Evolutionary conservation across 2,329 filamentous ascomycete genomes (phyloP), one percentile per base, ranked within the genome.

Genomic region (Grosmannia clavigera): DNA sequence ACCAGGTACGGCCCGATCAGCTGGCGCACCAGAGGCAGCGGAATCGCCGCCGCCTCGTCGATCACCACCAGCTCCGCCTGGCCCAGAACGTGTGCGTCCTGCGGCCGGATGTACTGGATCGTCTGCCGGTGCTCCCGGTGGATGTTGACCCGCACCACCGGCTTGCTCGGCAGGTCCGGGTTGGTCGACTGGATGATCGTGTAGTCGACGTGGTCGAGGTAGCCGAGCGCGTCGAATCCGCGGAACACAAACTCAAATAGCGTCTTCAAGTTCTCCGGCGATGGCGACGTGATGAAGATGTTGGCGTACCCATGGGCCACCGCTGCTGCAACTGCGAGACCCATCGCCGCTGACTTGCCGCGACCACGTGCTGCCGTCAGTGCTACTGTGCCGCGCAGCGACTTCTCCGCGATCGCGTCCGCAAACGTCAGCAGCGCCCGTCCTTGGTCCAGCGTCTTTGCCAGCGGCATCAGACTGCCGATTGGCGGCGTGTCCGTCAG

Each of bases 211-310:
- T 99, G 94, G 67, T 99, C 94, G 64, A 91, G 84, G 69, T 99
- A 99, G 38, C 87, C 89, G 33, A 99, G 79, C 12, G 92, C 89
- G 71, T 99, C 94, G 68, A 99, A 99, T 0, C 92, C 94, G 72
- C 96, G 97, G 80, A 99, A 96, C 22, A 99, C 83, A 68, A 99
- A 99, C 68, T 99, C 92, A 70, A 99, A 99, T 9, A 99, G 79
- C 0, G 94, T 99, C 76, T 97, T 99, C 79, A 99, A 79, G 74
- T 99, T 99, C 75, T 99, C 95, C 0, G 94, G 94, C 63, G 90
- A 96, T 0, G 92, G 92, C 1, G 92, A 97, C 1, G 94, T 99
- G 70, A 99, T 96, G 75, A 99, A 99, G 68, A 99, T 96, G 72
- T 99, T 99, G 77, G 91, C 96, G 74, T 99, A 99, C 31, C 94